Percentiles rank a stretch among this genome's conserved stretches.
Conservation (phyloP, 2,329 filamentous ascomycete genomes). For the Calonectria pteridis region DNA sequence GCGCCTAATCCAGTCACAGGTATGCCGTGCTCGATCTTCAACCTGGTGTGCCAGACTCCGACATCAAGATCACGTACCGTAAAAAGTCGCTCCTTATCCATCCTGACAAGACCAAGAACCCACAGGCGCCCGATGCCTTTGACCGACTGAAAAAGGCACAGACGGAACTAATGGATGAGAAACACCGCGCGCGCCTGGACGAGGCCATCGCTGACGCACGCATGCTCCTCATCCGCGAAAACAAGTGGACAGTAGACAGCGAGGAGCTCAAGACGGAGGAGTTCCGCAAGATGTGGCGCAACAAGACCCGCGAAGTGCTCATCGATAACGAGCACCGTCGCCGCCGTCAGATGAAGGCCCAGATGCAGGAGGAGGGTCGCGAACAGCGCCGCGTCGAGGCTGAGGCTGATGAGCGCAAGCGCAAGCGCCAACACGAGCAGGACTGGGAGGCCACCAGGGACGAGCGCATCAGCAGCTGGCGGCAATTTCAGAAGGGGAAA, state of each 20-base stretch:
- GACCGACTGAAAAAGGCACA: constrained; percentile 97
- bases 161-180: constrained; percentile 92
- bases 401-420: constrained; percentile 83
- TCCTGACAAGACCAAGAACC: constrained; percentile 96
- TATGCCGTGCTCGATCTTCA: constrained; percentile 97
- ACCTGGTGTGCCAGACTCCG: constrained; percentile 92
- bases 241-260: constrained; percentile 91
- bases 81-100: constrained; percentile 99
- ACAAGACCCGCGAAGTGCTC: constrained; percentile 90
- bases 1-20: constrained; percentile 54
- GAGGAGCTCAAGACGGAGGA: constrained; percentile 86
- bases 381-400: constrained; percentile 89
- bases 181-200: constrained; percentile 86
- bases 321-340: constrained; percentile 92
- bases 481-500: constrained; percentile 86
- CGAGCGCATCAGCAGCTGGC: constrained; percentile 92
- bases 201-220: constrained; percentile 97
- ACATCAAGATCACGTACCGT: constrained; percentile 95
- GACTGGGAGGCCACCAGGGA: constrained; percentile 96
- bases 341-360: constrained; percentile 87
- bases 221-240: constrained; percentile 92
- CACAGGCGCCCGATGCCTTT: constrained; percentile 92
- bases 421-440: constrained; percentile 92
- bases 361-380: constrained; percentile 96
- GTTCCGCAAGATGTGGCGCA: constrained; percentile 88